Evolutionary conservation across 768 basidiomycete species (phyloP).

Genomic region (Boletus huronensis): DNA sequence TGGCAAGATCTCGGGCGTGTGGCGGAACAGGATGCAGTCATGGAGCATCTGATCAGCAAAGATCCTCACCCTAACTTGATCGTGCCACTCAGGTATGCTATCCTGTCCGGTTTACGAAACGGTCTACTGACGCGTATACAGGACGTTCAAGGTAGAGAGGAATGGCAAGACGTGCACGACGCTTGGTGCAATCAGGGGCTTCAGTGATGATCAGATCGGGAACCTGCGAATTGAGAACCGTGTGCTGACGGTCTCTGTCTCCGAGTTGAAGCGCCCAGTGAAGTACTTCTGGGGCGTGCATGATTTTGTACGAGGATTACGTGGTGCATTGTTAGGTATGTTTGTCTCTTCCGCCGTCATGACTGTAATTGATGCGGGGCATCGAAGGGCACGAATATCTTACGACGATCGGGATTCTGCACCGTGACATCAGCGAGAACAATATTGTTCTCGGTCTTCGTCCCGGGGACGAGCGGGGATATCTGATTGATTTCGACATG

Average conservation of each 20-base stretch:
- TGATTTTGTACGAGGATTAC: constrained; percentile 17
- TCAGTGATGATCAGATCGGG: neutral
- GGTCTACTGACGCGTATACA: neutral
- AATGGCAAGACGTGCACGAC: neutral
- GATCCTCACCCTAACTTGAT: neutral
- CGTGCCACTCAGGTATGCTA: neutral
- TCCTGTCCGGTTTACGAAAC: accelerated
- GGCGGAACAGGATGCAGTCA: neutral
- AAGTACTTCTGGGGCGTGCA: constrained; percentile 16
- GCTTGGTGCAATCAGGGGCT: neutral
- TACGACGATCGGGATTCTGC: constrained; percentile 15
- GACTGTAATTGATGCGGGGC: neutral
- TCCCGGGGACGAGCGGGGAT: neutral
- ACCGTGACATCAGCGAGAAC: constrained; percentile 26
- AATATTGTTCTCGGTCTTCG: constrained; percentile 30
- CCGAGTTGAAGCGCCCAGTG: constrained; percentile 9
- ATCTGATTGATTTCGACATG: constrained; percentile 14
- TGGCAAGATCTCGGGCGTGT: constrained; percentile 9
- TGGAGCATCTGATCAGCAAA: neutral
- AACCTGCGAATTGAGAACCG: neutral
- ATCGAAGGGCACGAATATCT: constrained; percentile 17
- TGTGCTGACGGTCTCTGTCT: neutral
- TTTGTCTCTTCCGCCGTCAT: neutral
- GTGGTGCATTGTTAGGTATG: constrained; percentile 14
- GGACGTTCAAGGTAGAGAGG: neutral